A percentile compares a stretch with the other conserved stretches of the same genome.
phyloP scores from a whole-genome alignment of 208 protist species.

The Sergeia podlipaevii region DNA sequence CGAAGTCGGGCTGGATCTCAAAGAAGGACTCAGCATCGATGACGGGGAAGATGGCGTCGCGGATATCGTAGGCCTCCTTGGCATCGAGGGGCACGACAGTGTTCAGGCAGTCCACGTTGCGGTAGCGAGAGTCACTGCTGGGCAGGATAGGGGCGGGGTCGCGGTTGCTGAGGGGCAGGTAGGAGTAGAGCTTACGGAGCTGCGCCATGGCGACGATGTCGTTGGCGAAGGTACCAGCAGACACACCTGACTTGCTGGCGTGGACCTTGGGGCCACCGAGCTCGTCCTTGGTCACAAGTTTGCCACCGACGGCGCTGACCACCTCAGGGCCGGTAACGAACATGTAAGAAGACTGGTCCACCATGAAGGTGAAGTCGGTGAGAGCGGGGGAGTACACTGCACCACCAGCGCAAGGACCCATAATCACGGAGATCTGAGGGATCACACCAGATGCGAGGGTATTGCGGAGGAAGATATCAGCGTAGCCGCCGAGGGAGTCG shows the following conservation, averaged over 20 bases:
- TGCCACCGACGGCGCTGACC: slow-evolving; percentile 94
- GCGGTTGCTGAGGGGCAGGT: slow-evolving; percentile 88
- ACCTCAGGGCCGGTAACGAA: slow-evolving; percentile 98
- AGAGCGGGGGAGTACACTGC: slow-evolving; percentile 93
- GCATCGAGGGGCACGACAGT: slow-evolving; percentile 79
- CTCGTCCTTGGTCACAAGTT: slow-evolving; percentile 89
- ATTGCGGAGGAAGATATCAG: slow-evolving; percentile 95
- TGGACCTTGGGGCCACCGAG: slow-evolving; percentile 92
- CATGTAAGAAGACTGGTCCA: slow-evolving; percentile 94
- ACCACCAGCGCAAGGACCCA: slow-evolving; percentile 94
- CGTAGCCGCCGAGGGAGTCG: slow-evolving; percentile 94
- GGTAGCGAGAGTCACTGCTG: slow-evolving; percentile 49
- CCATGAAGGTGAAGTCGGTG: slow-evolving; percentile 98
- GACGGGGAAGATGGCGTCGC: slow-evolving; percentile 80
- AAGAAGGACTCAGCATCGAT: slow-evolving; percentile 93
- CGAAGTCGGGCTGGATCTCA: slow-evolving; percentile 92
- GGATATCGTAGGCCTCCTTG: slow-evolving; percentile 94
- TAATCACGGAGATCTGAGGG: slow-evolving; percentile 96
- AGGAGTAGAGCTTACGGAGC: slow-evolving; percentile 84
- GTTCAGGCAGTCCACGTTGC: slow-evolving; percentile 46
- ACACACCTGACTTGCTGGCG: slow-evolving; percentile 86
- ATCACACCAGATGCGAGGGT: slow-evolving; percentile 93
- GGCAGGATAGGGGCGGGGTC: slow-evolving; percentile 46
- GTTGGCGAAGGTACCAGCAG: slow-evolving; percentile 89
- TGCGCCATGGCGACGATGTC: slow-evolving; percentile 86